Percentiles rank a stretch among this genome's conserved stretches.
phyloP scores from a whole-genome alignment of 202 grass and related monocot genomes.

The Schoenoplectus tabernaemontani region DNA sequence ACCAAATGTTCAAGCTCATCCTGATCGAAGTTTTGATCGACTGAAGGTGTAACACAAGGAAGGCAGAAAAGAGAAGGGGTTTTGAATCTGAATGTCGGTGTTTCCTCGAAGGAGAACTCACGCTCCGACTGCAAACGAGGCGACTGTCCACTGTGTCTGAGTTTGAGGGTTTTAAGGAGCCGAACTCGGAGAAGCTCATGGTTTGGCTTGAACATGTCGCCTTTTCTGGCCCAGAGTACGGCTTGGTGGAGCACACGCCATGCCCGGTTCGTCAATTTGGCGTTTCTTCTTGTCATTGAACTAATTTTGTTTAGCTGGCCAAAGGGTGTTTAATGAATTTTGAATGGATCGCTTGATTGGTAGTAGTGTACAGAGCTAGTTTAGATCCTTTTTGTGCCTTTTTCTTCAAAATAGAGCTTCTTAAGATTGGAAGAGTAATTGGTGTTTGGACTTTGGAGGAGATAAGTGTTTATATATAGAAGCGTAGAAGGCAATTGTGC shows the following conservation, averaged over 20 bases:
- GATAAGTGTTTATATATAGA: constrained; percentile 11
- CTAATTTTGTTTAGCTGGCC: not conserved
- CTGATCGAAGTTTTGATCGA: not conserved
- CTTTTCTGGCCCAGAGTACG: constrained; percentile 50
- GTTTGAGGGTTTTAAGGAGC: constrained; percentile 43
- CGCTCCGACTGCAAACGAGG: constrained; percentile 33
- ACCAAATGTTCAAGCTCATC: constrained; percentile 33
- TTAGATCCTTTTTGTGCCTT: not conserved
- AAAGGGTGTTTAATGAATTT: too few relatives aligned
- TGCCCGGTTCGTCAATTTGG: constrained; percentile 28
- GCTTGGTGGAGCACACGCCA: constrained; percentile 59
- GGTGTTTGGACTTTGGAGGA: not conserved
- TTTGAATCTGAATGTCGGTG: constrained; percentile 70
- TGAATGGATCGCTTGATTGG: not conserved
- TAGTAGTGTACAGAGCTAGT: not conserved
- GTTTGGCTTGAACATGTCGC: constrained; percentile 22
- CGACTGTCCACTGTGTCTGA: constrained; percentile 5
- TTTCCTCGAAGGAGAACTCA: constrained; percentile 87
- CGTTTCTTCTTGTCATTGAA: constrained; percentile 19
- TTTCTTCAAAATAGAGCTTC: not conserved
- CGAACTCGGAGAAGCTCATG: constrained; percentile 31
- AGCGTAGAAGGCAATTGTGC: not conserved
- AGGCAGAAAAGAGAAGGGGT: constrained; percentile 53
- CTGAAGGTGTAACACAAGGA: constrained; percentile 51
- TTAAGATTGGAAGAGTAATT: not conserved